phyloP scores from a whole-genome alignment of 2,329 filamentous ascomycete species.

The Westerdykella aurantiaca region DNA sequence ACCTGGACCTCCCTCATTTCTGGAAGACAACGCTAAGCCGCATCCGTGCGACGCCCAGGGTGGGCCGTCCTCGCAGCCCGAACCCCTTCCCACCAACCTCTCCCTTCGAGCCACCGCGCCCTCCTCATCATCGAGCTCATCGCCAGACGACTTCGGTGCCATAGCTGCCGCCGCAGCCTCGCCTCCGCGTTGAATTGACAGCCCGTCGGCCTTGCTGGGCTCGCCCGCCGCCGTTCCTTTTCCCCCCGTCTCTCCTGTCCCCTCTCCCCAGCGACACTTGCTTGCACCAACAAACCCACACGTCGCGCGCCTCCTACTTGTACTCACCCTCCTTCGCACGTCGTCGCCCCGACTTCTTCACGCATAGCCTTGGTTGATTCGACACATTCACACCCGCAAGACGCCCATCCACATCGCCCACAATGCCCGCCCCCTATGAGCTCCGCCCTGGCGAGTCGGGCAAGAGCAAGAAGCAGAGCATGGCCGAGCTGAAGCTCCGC shows the following conservation, averaged over 20 bases:
- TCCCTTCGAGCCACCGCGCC: neutral
- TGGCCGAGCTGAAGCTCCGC: conserved; percentile 96
- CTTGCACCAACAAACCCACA: conserved; percentile 18
- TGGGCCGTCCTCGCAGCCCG: neutral
- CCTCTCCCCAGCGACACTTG: conserved; percentile 14
- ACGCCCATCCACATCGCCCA: conserved; percentile 14
- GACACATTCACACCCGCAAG: conserved; percentile 2
- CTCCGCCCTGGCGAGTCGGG: conserved; percentile 59
- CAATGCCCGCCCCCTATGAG: conserved; percentile 59
- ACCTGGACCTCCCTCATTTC: neutral
- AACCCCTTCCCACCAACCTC: conserved; percentile 6
- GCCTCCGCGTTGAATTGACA: conserved; percentile 22
- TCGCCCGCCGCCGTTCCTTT: conserved; percentile 34
- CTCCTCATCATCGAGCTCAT: conserved; percentile 16
- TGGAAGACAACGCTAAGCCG: conserved; percentile 5
- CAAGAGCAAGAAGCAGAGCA: conserved; percentile 96
- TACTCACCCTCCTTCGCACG: conserved; percentile 18
- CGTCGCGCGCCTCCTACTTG: conserved; percentile 26
- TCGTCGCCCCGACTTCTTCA: conserved; percentile 10
- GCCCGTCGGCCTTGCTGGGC: conserved; percentile 20
- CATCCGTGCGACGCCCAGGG: conserved; percentile 1
- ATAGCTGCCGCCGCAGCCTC: conserved; percentile 16
- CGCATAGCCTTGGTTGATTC: conserved; percentile 2
- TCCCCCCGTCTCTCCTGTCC: conserved; percentile 14
- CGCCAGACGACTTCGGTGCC: conserved; percentile 19